phyloP scores from a whole-genome alignment of 306 rosid genomes.

The Pyrus bretschneideri region DNA sequence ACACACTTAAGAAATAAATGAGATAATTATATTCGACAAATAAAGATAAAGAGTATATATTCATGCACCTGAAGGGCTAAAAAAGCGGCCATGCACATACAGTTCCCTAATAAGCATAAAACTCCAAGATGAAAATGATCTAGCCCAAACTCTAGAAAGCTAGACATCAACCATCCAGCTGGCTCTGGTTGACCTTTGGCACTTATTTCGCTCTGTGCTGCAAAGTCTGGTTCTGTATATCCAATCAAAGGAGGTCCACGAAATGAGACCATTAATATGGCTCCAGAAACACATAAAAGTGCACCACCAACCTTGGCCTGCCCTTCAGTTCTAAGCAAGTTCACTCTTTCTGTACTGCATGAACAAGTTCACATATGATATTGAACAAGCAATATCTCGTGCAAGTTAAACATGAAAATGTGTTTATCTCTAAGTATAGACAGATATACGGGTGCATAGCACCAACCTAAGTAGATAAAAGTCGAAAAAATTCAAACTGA shows the following conservation, averaged over 20 bases:
- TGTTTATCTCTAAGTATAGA: background rate
- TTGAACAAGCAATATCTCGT: slow-evolving; percentile 16
- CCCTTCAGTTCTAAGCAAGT: slow-evolving; percentile 64
- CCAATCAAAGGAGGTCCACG: slow-evolving; percentile 75
- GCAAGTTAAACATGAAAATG: background rate
- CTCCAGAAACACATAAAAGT: slow-evolving; percentile 74
- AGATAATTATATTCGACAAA: background rate
- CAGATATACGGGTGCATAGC: background rate
- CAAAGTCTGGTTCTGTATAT: slow-evolving; percentile 26
- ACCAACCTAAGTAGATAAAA: background rate
- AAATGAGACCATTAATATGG: slow-evolving; percentile 69
- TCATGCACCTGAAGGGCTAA: slow-evolving; percentile 72
- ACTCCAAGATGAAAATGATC: slow-evolving; percentile 80
- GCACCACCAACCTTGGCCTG: slow-evolving; percentile 84
- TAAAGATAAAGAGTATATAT: background rate
- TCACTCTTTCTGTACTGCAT: slow-evolving; percentile 94
- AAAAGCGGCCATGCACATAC: slow-evolving; percentile 93
- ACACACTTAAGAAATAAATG: background rate
- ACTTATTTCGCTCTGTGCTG: slow-evolving; percentile 45
- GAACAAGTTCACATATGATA: slow-evolving; percentile 27
- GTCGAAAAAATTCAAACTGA: slow-evolving; percentile 33
- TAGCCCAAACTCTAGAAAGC: slow-evolving; percentile 48
- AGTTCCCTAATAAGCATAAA: slow-evolving; percentile 80
- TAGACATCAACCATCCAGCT: slow-evolving; percentile 56
- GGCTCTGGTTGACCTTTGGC: slow-evolving; percentile 88